Conservation (phyloP, 2,329 filamentous ascomycete genomes). For the Calonectria naviculata region DNA sequence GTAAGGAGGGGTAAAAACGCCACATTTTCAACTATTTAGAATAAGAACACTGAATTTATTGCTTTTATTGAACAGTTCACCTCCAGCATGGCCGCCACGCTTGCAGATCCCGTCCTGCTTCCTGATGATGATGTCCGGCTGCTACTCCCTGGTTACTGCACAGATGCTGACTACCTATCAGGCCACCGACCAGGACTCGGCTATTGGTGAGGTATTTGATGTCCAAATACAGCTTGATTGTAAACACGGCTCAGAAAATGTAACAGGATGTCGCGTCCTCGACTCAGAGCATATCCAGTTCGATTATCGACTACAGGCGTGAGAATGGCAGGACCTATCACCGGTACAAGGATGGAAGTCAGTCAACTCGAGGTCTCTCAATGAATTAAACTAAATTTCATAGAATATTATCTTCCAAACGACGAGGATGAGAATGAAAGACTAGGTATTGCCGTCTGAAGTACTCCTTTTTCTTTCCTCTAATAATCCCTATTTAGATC, state of each 20-base stretch:
- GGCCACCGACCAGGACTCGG: not conserved
- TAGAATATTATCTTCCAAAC: slow-evolving; percentile 13
- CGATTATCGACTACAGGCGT: slow-evolving; percentile 9
- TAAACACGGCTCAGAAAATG: not conserved
- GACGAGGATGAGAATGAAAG: slow-evolving; percentile 12
- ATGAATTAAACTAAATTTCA: not conserved
- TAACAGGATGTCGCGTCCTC: slow-evolving; percentile 7
- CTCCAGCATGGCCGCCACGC: not conserved
- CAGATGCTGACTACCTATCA: not conserved
- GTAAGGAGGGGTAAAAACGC: not conserved
- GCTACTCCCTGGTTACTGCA: no score
- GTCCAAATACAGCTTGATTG: no score
- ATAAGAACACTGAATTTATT: no score
- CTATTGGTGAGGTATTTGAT: not conserved
- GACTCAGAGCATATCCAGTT: slow-evolving; percentile 8
- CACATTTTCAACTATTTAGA: not conserved
- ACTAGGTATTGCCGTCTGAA: not conserved
- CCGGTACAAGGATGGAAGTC: slow-evolving; percentile 17
- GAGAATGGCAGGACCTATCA: slow-evolving; percentile 21
- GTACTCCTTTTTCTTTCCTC: not conserved
- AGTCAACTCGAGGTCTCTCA: not conserved
- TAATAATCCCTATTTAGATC: not conserved
- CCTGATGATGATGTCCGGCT: not conserved
- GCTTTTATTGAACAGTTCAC: no score
- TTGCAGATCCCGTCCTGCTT: not conserved